Percentiles rank a stretch among this genome's conserved stretches.
phyloP scores from a whole-genome alignment of 1,139 yeast species.

The Trichomonascaceae sp. region DNA sequence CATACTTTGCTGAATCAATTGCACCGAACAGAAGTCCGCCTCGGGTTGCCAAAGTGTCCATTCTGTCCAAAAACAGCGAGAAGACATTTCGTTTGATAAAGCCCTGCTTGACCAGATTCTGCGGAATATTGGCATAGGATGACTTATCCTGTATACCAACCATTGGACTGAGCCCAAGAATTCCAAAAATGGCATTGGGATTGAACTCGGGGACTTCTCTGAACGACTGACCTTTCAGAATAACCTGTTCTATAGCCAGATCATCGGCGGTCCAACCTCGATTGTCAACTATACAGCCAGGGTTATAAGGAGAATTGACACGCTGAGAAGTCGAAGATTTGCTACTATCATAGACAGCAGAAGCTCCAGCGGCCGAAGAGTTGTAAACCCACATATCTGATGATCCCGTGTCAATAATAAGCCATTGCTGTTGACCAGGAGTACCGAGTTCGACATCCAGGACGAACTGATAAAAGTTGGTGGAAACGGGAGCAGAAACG shows the following conservation, averaged over 20 bases:
- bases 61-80: slow-evolving; percentile 44
- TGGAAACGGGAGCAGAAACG: neutral
- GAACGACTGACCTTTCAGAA: slow-evolving; percentile 3
- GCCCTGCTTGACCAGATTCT: slow-evolving; percentile 42
- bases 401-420: slow-evolving; percentile 43
- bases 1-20: slow-evolving; percentile 46
- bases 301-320: slow-evolving; percentile 18
- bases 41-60: neutral
- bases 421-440: slow-evolving; percentile 44
- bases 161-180: slow-evolving; percentile 12
- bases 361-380: slow-evolving; percentile 8
- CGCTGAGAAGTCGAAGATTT: slow-evolving; percentile 12
- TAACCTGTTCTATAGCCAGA: slow-evolving; percentile 20
- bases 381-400: slow-evolving; percentile 41
- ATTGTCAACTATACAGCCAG: slow-evolving; percentile 25
- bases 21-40: slow-evolving; percentile 57
- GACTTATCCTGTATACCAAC: slow-evolving; percentile 1
- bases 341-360: slow-evolving; percentile 2
- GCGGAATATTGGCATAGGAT: slow-evolving; percentile 38
- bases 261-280: slow-evolving; percentile 46
- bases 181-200: slow-evolving; percentile 9
- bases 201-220: slow-evolving; percentile 2
- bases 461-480: neutral
- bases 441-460: slow-evolving; percentile 41
- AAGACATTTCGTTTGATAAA: slow-evolving; percentile 42